phyloP scores from a whole-genome alignment of 139 green algal species.

The Edaphochlamys debaryana region DNA sequence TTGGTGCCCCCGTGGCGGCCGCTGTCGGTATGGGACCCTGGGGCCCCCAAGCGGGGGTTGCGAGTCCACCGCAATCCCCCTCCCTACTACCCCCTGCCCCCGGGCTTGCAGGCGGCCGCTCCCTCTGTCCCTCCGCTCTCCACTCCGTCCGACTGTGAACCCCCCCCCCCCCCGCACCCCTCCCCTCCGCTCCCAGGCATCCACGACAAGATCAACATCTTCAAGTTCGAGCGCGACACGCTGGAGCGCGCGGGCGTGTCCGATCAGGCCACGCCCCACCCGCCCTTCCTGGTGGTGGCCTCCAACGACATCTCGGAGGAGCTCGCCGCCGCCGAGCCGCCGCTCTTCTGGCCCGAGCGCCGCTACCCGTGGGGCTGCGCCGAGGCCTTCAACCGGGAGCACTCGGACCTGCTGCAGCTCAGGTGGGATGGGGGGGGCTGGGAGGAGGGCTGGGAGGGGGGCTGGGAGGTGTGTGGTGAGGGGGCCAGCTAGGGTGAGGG shows the following conservation, averaged over 20 bases:
- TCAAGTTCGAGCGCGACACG: constrained; percentile 80
- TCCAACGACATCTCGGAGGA: constrained; percentile 74
- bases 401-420: constrained; percentile 81
- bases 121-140: neutral
- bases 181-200: constrained; percentile 40
- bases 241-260: constrained; percentile 67
- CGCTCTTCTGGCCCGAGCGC: constrained; percentile 79
- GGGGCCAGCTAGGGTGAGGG: too few relatives aligned
- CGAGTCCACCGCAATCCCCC: too few relatives aligned
- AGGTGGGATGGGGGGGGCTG: constrained; percentile 42
- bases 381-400: constrained; percentile 83
- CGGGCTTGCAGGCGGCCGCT: too few relatives aligned
- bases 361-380: constrained; percentile 76
- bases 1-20: too few relatives aligned
- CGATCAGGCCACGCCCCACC: constrained; percentile 50
- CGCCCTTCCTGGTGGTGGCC: constrained; percentile 76
- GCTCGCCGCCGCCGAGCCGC: constrained; percentile 50
- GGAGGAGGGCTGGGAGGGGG: neutral
- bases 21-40: too few relatives aligned
- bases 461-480: neutral
- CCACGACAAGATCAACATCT: constrained; percentile 76
- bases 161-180: too few relatives aligned
- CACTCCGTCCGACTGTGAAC: too few relatives aligned
- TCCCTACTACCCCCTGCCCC: too few relatives aligned
- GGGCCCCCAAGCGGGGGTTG: too few relatives aligned